phyloP scores from a whole-genome alignment of 768 basidiomycete species.

The Sarcodon sp. region DNA sequence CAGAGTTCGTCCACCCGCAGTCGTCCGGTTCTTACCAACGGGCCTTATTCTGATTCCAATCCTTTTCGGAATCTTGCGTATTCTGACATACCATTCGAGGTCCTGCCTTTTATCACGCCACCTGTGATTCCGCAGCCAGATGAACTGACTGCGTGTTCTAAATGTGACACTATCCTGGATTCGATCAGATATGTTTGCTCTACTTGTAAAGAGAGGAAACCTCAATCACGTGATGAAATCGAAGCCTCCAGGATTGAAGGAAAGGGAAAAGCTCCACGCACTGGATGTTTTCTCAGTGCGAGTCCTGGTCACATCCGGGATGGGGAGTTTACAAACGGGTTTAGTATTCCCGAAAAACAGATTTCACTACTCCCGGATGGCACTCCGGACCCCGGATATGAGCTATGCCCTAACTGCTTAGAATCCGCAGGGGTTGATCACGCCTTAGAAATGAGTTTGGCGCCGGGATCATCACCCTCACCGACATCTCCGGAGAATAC shows the following conservation, averaged over 20 bases:
- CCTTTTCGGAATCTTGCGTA: slow-evolving; percentile 8
- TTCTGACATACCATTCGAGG: slow-evolving; percentile 33
- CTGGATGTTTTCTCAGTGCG: no score
- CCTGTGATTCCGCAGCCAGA: slow-evolving; percentile 39
- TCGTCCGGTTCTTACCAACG: neutral
- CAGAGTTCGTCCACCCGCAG: neutral
- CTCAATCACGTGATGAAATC: slow-evolving; percentile 12
- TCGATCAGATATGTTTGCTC: slow-evolving; percentile 86
- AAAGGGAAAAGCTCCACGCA: neutral
- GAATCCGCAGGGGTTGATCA: slow-evolving; percentile 70
- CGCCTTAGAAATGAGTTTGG: slow-evolving; percentile 46
- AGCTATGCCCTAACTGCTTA: slow-evolving; percentile 75
- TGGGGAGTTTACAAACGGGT: neutral
- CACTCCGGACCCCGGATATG: slow-evolving; percentile 39
- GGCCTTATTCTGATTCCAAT: slow-evolving; percentile 6
- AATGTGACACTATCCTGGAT: slow-evolving; percentile 63
- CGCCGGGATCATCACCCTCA: slow-evolving; percentile 34
- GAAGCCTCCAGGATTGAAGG: neutral
- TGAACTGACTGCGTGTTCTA: slow-evolving; percentile 70
- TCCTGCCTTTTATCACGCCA: slow-evolving; percentile 29
- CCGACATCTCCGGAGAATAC: slow-evolving; percentile 38
- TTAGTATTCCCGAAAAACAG: no score
- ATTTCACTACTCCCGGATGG: neutral
- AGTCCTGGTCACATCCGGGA: no score
- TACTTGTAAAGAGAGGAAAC: slow-evolving; percentile 71